Percentiles rank a stretch among this genome's conserved stretches.
Evolutionary conservation across 1,139 yeast genomes (phyloP).

Genomic region (Taiozyma sp.): DNA sequence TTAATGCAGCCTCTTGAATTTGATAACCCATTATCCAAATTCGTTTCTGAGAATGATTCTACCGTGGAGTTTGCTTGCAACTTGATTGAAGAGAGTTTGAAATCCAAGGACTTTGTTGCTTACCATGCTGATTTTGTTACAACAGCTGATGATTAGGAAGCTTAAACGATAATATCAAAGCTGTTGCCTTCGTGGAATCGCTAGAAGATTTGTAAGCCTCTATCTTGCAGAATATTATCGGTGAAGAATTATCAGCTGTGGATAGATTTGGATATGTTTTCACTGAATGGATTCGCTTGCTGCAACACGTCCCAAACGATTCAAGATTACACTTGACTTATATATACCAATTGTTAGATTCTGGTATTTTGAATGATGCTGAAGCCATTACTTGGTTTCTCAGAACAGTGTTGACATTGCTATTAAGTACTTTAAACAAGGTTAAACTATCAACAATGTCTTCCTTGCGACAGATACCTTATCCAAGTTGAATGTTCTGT

Average conservation of each 20-base stretch:
- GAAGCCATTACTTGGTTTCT: constrained; percentile 64
- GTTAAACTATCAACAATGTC: constrained; percentile 63
- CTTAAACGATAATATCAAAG: constrained; percentile 26
- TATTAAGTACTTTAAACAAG: constrained; percentile 65
- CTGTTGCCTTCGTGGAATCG: constrained; percentile 39
- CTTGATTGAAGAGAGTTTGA: no score
- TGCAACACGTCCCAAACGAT: constrained; percentile 52
- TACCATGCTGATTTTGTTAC: no score
- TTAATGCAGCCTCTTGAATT: constrained; percentile 74
- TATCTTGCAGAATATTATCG: no score
- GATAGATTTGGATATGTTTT: constrained; percentile 78
- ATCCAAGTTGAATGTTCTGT: constrained; percentile 72
- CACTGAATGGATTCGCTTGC: constrained; percentile 85
- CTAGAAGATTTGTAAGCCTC: constrained; percentile 26
- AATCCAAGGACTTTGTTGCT: no score
- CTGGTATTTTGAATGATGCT: constrained; percentile 55
- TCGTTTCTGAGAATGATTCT: no score
- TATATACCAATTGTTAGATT: no score
- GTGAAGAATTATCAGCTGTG: constrained; percentile 25
- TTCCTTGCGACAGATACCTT: constrained; percentile 80
- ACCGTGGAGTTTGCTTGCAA: no score
- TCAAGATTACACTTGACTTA: constrained; percentile 50
- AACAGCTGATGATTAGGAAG: constrained; percentile 47
- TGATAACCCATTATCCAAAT: constrained; percentile 69
- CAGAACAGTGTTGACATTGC: constrained; percentile 77